These are phyloP conservation scores for Vanrija humicola DNA, from an alignment of 1,284 basidiomycete genomes.

Conservation along the genomic window DNA sequence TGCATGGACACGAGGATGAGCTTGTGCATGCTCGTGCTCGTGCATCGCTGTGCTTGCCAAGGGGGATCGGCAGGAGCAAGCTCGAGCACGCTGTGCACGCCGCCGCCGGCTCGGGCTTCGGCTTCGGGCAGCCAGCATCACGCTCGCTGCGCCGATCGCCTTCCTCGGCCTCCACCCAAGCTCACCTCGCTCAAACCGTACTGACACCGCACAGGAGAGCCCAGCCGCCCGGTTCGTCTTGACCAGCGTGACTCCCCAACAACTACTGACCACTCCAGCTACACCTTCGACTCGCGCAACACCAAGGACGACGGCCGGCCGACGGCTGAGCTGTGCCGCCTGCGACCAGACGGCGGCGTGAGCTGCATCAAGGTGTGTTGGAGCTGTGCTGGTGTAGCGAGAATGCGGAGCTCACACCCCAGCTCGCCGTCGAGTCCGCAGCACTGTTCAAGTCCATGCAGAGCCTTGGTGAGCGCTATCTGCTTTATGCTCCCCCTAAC, in stretches of 20 bases:
- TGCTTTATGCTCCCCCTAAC: slow-evolving; percentile 46
- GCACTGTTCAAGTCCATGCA: slow-evolving; percentile 73
- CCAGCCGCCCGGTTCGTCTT: slow-evolving; percentile 50
- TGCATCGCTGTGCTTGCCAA: too few relatives aligned
- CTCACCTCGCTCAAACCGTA: too few relatives aligned
- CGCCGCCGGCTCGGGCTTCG: background rate
- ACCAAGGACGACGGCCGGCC: slow-evolving; percentile 50
- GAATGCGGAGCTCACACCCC: background rate
- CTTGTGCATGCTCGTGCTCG: background rate
- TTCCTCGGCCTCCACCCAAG: too few relatives aligned
- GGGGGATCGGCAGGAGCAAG: too few relatives aligned
- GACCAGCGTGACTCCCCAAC: slow-evolving; percentile 27
- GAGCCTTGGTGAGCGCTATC: slow-evolving; percentile 19
- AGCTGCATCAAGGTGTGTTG: slow-evolving; percentile 63
- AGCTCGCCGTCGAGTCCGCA: slow-evolving; percentile 67
- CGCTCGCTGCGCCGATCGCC: too few relatives aligned
- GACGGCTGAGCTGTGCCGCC: slow-evolving; percentile 60
- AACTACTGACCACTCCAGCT: slow-evolving; percentile 17
- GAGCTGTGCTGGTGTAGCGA: background rate
- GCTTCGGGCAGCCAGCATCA: too few relatives aligned
- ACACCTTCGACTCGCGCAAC: slow-evolving; percentile 39
- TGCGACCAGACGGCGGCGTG: slow-evolving; percentile 48
- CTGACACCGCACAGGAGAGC: slow-evolving; percentile 11
- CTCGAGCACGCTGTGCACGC: too few relatives aligned
- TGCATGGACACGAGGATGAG: too few relatives aligned